Evolutionary conservation across 345 rosid species (phyloP), one percentile per base, ranked within the genome.

Genomic region (Eucalyptus curtisii): DNA sequence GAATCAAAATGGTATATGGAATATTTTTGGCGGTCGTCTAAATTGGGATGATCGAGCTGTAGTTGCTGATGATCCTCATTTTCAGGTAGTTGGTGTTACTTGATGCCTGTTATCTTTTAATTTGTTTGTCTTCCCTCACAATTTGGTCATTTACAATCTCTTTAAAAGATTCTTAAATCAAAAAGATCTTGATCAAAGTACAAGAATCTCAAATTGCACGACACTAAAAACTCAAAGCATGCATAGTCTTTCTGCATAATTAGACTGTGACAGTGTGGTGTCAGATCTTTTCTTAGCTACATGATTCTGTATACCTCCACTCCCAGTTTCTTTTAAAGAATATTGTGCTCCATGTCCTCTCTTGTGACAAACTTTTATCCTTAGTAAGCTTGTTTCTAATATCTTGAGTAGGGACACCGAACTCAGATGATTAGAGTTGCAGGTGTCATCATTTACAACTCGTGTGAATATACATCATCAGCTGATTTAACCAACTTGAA

Each of bases 31-130:
- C 27, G 99, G 99, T 88, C 96, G 93, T 87, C 90, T 97, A 85
- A 95, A 95, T 92, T 97, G 99, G 99, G 99, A 97, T 91, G 99
- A 95, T 89, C 94, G 94, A 37, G 99, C 99, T 49, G 90, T 97
- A 89, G 99, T 96, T 94, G 96, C 95, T 66, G 99, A 97, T 88
- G 99, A 97, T 92, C 98, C 98, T 88, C 99, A 97, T 93, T 97
- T 97, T 91, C 98, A 97, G 99, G 99, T 97, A 92, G 31, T 25
- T 40, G 55, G 87, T 85, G 68, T 53, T 40, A 48, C 19, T 50
- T 55, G 49, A 86, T 87, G 45, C 57, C 50, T 71, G 66, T 61
- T 37, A n/a, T 64, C 47, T 22, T 22, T 92, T 42, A 84, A 86
- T 11, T 49, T 50, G 9, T 33, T 10, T 45, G 80, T 27, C 42